phyloP scores from a whole-genome alignment of 1,139 yeast species.

The Yamadazyma diospyri region DNA sequence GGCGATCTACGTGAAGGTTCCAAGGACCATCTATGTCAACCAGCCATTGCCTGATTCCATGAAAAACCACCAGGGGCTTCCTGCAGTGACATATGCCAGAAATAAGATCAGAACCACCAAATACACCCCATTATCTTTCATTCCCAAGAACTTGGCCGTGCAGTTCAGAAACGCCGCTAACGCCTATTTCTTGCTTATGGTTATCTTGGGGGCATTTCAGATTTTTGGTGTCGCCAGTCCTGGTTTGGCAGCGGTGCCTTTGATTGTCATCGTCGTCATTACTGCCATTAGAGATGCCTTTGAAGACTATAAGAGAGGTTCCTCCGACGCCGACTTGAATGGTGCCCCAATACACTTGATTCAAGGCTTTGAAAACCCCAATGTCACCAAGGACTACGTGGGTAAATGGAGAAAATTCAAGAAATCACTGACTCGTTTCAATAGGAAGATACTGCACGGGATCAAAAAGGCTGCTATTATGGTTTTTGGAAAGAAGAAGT shows the following conservation, averaged over 20 bases:
- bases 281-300: constrained; percentile 92
- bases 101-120: constrained; percentile 95
- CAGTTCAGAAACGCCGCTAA: constrained; percentile 93
- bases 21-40: constrained; percentile 39
- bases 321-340: constrained; percentile 79
- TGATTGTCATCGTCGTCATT: constrained; percentile 82
- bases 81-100: constrained; percentile 60
- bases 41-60: constrained; percentile 30
- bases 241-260: constrained; percentile 88
- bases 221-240: constrained; percentile 92
- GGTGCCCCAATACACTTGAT: constrained; percentile 81
- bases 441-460: constrained; percentile 17
- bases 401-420: constrained; percentile 67
- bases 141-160: constrained; percentile 75
- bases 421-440: constrained; percentile 33
- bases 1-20: constrained; percentile 32
- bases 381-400: constrained; percentile 67
- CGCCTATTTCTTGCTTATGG: constrained; percentile 75
- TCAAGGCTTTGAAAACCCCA: constrained; percentile 66
- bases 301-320: constrained; percentile 86
- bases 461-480: constrained; percentile 22
- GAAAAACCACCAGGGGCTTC: constrained; percentile 50
- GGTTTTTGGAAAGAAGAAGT: constrained; percentile 27
- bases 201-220: constrained; percentile 80
- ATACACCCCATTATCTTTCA: constrained; percentile 83